Percentiles rank a stretch among this genome's conserved stretches.
Conservation (phyloP, 2,329 filamentous ascomycete species). For the Botryotinia globosa region DNA sequence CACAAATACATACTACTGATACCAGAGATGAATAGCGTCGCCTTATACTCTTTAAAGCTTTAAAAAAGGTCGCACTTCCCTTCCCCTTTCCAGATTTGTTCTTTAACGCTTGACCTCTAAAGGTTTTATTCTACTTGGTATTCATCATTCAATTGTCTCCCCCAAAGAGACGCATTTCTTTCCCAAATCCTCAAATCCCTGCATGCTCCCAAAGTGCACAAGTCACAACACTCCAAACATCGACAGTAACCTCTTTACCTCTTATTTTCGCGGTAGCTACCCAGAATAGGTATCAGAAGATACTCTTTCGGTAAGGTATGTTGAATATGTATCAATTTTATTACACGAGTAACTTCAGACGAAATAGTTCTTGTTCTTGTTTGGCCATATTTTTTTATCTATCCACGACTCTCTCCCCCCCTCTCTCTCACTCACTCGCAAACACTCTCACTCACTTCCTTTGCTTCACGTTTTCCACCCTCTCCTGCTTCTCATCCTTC, state of each 20-base stretch:
- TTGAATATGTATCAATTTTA: not conserved
- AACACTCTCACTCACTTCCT: not conserved
- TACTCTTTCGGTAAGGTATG: conserved; percentile 13
- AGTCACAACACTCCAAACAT: not conserved
- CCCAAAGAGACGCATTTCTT: not conserved
- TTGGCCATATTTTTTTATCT: not conserved
- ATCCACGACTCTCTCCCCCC: not conserved
- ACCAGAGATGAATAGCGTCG: not conserved
- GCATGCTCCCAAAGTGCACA: not conserved
- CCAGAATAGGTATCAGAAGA: not conserved
- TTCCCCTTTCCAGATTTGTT: conserved; percentile 8
- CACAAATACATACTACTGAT: not conserved
- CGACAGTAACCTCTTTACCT: not conserved
- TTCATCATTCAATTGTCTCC: not conserved
- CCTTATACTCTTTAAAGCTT: conserved; percentile 3
- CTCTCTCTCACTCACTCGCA: too few relatives aligned
- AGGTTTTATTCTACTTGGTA: not conserved
- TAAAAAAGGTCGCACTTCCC: conserved; percentile 4
- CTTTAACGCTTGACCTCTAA: conserved; percentile 14
- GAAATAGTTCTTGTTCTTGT: not conserved
- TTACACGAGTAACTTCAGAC: not conserved
- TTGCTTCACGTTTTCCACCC: not conserved
- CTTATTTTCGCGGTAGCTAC: not conserved
- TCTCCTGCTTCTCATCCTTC: not conserved
- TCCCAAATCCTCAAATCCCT: not conserved